A percentile compares a stretch with the other conserved stretches of the same genome.
phyloP scores from a whole-genome alignment of 768 basidiomycete species.

The Leccinum obscurum region DNA sequence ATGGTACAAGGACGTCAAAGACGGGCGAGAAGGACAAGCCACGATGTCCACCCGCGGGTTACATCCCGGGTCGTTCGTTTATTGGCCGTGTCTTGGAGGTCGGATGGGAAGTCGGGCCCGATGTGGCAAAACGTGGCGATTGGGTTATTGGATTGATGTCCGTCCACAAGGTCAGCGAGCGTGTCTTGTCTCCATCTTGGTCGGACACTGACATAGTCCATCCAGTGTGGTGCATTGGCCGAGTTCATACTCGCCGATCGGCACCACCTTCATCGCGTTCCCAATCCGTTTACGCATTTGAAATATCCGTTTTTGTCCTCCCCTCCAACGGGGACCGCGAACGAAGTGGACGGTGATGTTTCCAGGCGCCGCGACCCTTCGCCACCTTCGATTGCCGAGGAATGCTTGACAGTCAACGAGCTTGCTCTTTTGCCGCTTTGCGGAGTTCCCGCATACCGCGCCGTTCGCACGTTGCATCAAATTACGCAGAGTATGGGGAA shows the following conservation, averaged over 20 bases:
- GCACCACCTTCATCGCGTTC: constrained; percentile 71
- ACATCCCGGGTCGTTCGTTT: constrained; percentile 86
- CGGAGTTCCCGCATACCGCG: constrained; percentile 81
- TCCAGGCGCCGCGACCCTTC: constrained; percentile 12
- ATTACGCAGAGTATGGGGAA: constrained; percentile 30
- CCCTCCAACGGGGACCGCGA: constrained; percentile 10
- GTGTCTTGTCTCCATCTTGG: constrained; percentile 3
- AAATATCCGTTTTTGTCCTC: constrained; percentile 24
- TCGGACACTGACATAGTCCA: constrained; percentile 10
- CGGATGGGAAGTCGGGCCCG: constrained; percentile 63
- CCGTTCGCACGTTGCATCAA: constrained; percentile 63
- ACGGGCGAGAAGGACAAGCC: constrained; percentile 28
- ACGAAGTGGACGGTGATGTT: constrained; percentile 10
- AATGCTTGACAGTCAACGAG: constrained; percentile 58
- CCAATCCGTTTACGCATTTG: constrained; percentile 52
- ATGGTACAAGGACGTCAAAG: constrained; percentile 20
- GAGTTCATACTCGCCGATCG: constrained; percentile 87
- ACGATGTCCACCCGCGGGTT: constrained; percentile 49
- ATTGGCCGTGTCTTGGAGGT: constrained; percentile 81
- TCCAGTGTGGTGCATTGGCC: constrained; percentile 80
- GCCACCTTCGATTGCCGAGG: constrained; percentile 8
- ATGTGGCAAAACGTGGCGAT: constrained; percentile 69
- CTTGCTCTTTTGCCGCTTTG: constrained; percentile 78
- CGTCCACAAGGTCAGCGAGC: constrained; percentile 66
- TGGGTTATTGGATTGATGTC: constrained; percentile 86